phyloP scores from a whole-genome alignment of 768 basidiomycete species.

The Ramaria sp. region DNA sequence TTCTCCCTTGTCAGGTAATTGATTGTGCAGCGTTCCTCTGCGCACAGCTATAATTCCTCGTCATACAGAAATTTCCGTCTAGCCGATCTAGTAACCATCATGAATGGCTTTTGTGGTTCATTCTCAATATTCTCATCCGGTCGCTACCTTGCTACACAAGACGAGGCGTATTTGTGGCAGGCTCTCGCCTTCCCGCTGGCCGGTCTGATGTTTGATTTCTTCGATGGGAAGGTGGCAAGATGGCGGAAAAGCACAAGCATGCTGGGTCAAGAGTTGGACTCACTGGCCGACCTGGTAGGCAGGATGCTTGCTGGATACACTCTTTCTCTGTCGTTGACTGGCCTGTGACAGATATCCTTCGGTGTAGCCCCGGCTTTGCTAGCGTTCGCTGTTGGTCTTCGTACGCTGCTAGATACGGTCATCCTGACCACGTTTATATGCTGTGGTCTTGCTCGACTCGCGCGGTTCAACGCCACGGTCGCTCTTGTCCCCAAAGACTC shows the following conservation, averaged over 20 bases:
- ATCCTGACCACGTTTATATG: conserved; percentile 86
- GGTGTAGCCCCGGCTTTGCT: conserved; percentile 94
- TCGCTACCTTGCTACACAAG: conserved; percentile 72
- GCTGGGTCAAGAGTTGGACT: conserved; percentile 96
- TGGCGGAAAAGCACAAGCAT: conserved; percentile 95
- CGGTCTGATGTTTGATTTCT: conserved; percentile 94
- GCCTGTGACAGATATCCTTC: conserved; percentile 74
- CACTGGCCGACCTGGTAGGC: conserved; percentile 86
- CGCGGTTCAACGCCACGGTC: conserved; percentile 97
- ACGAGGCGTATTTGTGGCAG: conserved; percentile 71
- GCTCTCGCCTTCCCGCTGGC: conserved; percentile 85
- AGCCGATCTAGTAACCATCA: conserved; percentile 95
- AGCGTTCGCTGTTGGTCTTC: conserved; percentile 82
- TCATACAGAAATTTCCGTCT: conserved; percentile 82
- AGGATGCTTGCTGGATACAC: not conserved
- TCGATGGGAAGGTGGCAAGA: conserved; percentile 95
- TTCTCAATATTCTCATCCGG: conserved; percentile 92
- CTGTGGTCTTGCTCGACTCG: conserved; percentile 91
- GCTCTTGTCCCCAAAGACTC: conserved; percentile 84
- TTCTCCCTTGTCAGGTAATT: conserved; percentile 90
- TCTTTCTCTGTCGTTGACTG: conserved; percentile 2
- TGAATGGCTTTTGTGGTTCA: conserved; percentile 97
- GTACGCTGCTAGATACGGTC: conserved; percentile 85
- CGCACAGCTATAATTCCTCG: conserved; percentile 5
- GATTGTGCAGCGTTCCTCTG: not conserved